phyloP scores from a whole-genome alignment of 2,329 filamentous ascomycete genomes.

The Neonectria ditissima region DNA sequence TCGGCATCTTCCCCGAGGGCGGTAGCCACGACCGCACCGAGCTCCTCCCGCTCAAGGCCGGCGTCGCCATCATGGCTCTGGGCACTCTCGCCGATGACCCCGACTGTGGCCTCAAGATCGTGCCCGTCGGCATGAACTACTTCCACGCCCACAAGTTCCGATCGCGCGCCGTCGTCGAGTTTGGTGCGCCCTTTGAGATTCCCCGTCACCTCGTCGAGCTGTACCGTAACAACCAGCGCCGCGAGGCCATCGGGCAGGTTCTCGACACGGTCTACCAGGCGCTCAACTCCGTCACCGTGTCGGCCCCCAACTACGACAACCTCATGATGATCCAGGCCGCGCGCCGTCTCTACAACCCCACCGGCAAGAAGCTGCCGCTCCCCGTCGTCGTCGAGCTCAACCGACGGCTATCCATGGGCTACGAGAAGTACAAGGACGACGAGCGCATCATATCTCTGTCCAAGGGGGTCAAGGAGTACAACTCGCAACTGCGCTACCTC shows the following conservation, averaged over 20 bases:
- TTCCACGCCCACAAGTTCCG: constrained; percentile 99
- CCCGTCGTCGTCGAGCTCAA: constrained; percentile 96
- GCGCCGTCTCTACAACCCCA: constrained; percentile 91
- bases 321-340: constrained; percentile 97
- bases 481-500: constrained; percentile 85
- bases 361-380: constrained; percentile 91
- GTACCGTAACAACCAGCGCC: constrained; percentile 84
- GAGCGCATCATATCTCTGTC: constrained; percentile 82
- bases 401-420: constrained; percentile 88
- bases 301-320: constrained; percentile 93
- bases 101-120: constrained; percentile 90
- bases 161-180: constrained; percentile 94
- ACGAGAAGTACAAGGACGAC: constrained; percentile 92
- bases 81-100: constrained; percentile 88
- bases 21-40: constrained; percentile 96
- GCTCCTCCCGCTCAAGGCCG: constrained; percentile 91
- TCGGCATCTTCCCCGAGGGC: constrained; percentile 97
- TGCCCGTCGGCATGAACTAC: constrained; percentile 99
- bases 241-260: constrained; percentile 87
- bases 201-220: constrained; percentile 84
- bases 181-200: constrained; percentile 89
- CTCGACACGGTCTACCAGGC: constrained; percentile 89
- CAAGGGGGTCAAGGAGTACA: constrained; percentile 84
- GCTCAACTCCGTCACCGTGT: constrained; percentile 89
- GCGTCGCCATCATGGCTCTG: constrained; percentile 97